A percentile compares a stretch with the other conserved stretches of the same genome.
These are phyloP conservation scores for Calonectria pseudoturangicola DNA, from an alignment of 2,329 filamentous ascomycete species.

Conservation along the genomic window DNA sequence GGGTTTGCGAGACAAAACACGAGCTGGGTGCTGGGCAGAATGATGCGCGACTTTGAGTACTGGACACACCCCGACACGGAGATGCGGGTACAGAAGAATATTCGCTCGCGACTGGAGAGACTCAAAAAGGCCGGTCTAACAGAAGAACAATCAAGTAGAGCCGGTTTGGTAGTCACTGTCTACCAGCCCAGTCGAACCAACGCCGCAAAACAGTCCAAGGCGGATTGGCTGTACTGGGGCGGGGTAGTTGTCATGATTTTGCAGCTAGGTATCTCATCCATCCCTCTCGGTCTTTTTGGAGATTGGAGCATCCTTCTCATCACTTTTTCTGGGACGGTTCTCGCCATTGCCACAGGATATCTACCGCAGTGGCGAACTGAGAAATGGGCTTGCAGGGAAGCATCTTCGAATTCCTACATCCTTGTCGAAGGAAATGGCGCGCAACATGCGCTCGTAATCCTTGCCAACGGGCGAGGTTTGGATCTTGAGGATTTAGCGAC, in stretches of 20 bases:
- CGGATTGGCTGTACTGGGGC: conserved; percentile 1
- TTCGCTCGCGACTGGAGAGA: not conserved
- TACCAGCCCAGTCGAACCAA: not conserved
- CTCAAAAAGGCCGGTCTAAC: not conserved
- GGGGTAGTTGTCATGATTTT: not conserved
- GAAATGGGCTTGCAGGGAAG: conserved; percentile 16
- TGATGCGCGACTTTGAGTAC: conserved; percentile 18
- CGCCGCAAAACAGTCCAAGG: not conserved
- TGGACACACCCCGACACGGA: not conserved
- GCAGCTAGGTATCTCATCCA: conserved; percentile 11
- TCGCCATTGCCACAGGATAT: not conserved
- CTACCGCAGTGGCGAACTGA: conserved; percentile 11
- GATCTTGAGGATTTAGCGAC: conserved; percentile 13
- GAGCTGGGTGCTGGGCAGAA: conserved; percentile 12
- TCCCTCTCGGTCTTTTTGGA: not conserved
- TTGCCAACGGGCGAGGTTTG: not conserved
- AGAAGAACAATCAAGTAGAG: not conserved
- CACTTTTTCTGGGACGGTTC: not conserved
- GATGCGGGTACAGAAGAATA: not conserved
- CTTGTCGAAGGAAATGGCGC: conserved; percentile 2
- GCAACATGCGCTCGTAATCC: conserved; percentile 8
- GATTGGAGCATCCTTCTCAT: conserved; percentile 20
- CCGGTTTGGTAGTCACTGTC: conserved; percentile 2
- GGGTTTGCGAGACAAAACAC: conserved; percentile 2
- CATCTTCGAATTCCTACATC: not conserved